Conservation (phyloP, 2,329 filamentous ascomycete species). For the Hirsutella thompsonii region DNA sequence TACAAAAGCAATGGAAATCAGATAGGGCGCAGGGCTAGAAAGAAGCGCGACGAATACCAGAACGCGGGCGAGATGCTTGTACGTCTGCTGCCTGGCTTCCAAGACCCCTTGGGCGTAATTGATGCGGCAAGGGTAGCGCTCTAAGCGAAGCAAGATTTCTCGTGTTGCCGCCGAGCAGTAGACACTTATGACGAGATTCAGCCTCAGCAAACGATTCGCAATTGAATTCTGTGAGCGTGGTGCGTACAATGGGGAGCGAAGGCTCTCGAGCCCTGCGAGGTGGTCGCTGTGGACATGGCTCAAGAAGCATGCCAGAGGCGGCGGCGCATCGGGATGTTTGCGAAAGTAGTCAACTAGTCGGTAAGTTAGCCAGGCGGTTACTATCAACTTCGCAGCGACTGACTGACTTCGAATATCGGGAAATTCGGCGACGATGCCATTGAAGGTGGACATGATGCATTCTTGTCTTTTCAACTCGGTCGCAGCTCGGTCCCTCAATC, state of each 20-base stretch:
- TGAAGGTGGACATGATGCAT: constrained; percentile 59
- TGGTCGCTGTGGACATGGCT: constrained; percentile 92
- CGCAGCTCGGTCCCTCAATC: too few species aligned
- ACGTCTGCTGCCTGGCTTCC: constrained; percentile 61
- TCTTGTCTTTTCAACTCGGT: too few species aligned
- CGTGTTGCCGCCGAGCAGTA: constrained; percentile 81
- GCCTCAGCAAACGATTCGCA: not conserved
- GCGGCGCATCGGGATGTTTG: constrained; percentile 31
- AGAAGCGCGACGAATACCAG: constrained; percentile 31
- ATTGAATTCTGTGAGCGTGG: not conserved
- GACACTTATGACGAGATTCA: constrained; percentile 32
- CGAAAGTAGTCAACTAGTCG: constrained; percentile 79
- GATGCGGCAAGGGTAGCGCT: constrained; percentile 67
- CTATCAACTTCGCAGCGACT: not conserved
- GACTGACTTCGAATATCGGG: constrained; percentile 56
- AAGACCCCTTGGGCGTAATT: constrained; percentile 69
- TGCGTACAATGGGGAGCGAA: constrained; percentile 58
- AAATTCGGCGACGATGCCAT: constrained; percentile 62
- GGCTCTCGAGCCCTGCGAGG: constrained; percentile 63
- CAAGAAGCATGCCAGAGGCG: constrained; percentile 73
- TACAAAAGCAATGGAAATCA: constrained; percentile 13
- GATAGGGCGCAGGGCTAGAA: not conserved
- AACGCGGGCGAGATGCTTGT: constrained; percentile 60
- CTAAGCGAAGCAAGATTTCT: constrained; percentile 68
- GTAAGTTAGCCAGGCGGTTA: too few species aligned